Percentiles rank a stretch among this genome's conserved stretches.
These are phyloP conservation scores for Carex arenaria DNA, from an alignment of 202 grass and related monocot species.

Conservation along the genomic window DNA sequence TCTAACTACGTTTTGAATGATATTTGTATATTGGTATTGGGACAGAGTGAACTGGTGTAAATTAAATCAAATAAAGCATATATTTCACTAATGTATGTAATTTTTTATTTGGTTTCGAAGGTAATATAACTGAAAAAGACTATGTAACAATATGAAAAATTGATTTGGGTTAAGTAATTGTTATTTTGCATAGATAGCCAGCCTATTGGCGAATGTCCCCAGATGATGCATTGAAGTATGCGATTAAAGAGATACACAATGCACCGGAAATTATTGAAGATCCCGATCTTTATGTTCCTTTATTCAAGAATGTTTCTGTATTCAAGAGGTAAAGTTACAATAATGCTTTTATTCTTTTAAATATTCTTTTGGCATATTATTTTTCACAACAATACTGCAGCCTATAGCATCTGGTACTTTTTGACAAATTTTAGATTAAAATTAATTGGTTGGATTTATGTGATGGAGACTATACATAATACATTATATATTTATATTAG, in stretches of 20 bases:
- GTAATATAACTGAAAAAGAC: not conserved
- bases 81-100: not conserved
- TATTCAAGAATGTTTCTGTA: slow-evolving; percentile 80
- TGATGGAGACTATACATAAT: not conserved
- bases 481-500: not conserved
- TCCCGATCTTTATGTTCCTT: slow-evolving; percentile 47
- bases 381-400: not conserved
- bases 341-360: not conserved
- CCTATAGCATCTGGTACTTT: not conserved
- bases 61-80: not conserved
- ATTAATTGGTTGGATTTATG: not conserved
- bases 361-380: not conserved
- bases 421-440: not conserved
- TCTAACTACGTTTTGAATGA: not conserved
- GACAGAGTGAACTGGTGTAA: not conserved
- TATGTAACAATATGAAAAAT: not conserved
- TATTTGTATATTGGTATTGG: not conserved
- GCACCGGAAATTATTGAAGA: slow-evolving; percentile 46
- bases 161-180: not conserved
- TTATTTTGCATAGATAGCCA: slow-evolving; percentile 36
- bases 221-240: slow-evolving; percentile 58
- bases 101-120: not conserved
- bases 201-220: slow-evolving; percentile 84
- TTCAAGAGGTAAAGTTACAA: slow-evolving; percentile 61
- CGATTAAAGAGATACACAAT: slow-evolving; percentile 60